phyloP scores from a whole-genome alignment of 371 early-diverging fungal genomes.

The Circinella umbellata region DNA sequence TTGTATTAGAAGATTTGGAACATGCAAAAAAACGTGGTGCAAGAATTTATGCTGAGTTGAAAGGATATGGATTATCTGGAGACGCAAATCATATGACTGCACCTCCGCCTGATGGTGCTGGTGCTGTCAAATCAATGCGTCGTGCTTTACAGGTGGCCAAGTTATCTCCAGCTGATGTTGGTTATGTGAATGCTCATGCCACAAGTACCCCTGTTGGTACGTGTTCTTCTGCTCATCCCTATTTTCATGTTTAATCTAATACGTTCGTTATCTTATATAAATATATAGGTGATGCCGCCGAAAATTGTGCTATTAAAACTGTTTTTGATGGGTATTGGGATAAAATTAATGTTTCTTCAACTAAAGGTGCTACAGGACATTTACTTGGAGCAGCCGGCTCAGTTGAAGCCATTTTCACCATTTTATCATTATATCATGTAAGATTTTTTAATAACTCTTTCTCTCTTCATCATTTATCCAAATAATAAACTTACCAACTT shows the following conservation, averaged over 20 bases:
- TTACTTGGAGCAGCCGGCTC: conserved; percentile 95
- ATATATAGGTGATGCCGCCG: conserved; percentile 71
- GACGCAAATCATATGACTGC: conserved; percentile 96
- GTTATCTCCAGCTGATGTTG: conserved; percentile 66
- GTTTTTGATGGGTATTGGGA: conserved; percentile 70
- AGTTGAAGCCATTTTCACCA: conserved; percentile 90
- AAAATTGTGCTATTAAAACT: conserved; percentile 78
- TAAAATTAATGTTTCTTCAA: conserved; percentile 79
- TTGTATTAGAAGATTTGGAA: conserved; percentile 92
- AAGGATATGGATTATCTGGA: conserved; percentile 91
- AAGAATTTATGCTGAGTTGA: conserved; percentile 86
- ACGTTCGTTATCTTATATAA: too few species aligned
- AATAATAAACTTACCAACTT: too few species aligned
- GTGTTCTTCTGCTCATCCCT: not conserved
- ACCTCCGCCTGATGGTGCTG: conserved; percentile 84
- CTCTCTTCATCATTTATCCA: not conserved
- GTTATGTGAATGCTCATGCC: conserved; percentile 96
- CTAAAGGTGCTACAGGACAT: conserved; percentile 93
- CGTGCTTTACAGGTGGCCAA: conserved; percentile 74
- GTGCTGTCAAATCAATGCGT: conserved; percentile 87
- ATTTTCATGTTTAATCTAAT: too few species aligned
- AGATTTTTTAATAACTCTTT: conserved; percentile 17
- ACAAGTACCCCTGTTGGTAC: conserved; percentile 87
- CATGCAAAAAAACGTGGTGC: conserved; percentile 90
- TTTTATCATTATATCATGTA: conserved; percentile 75